Base-by-base conservation (phyloP, 331 rosid genomes). In the Acacia pycnantha region DNA sequence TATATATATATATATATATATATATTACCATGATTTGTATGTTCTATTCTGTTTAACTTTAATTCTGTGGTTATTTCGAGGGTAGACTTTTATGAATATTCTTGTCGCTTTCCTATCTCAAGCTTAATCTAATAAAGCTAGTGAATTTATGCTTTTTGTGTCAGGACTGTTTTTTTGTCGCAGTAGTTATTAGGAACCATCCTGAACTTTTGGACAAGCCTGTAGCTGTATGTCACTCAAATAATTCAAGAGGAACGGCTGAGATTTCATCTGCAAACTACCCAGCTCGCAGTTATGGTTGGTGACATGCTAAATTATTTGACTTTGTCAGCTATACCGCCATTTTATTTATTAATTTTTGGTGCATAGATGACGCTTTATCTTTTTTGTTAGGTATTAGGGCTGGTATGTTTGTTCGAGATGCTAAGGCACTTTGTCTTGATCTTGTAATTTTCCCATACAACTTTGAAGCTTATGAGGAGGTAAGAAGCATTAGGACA, bases 251-350 rank as follows among this genome's bases (percentile, higher is more conserved):
- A 82, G 98, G 98, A 77, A 95, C 98, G 61, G 88, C 98, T 84
- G 98, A 93, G 89, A 92, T 95, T 87, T 95, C 98, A 74, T 95
- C 98, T 78, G 98, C 98, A 48, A 95, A 95, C 84, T 95, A 95
- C 85, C 98, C 98, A 66, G 98, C 98, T 80, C 94, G 98, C 74
- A 84, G 86, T 82, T 94, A 90, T 87, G 98, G 98, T 93, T 84
- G 59, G 93, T 81, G 79, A 77, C 81, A 50, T 85, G 77, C 66
- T 16, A 74, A 61, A 58, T 82, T 69, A 71, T 81, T 51, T 80
- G 78, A 35, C 19, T 74, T 29, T 5, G 46, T 73, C 64, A 79
- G 44, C 83, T 70, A 50, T 77, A 18, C 56, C 70, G 40, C 66
- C 73, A 50, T 58, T 70, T 73, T 72, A n/a, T 78, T 21, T 74